Evolutionary conservation across 164 flowering plant genomes (phyloP), one percentile per base, ranked within the genome.

Genomic region (Tetrastigma voinierianum): DNA sequence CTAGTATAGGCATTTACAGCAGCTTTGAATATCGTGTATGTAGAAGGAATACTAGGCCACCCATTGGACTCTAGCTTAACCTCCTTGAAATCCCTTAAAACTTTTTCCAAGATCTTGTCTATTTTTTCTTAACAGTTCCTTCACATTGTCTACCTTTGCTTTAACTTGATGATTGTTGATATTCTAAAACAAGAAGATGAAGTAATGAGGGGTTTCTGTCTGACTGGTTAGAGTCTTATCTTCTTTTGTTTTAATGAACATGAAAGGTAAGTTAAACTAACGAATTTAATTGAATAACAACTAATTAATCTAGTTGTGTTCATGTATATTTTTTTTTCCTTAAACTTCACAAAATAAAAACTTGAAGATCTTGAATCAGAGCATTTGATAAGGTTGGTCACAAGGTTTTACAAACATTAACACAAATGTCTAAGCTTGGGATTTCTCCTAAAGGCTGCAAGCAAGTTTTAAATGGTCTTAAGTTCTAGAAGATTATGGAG

Each of bases 391-490:
- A n/a, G n/a, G n/a, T n/a, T n/a, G n/a, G n/a, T n/a, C n/a, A n/a
- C n/a, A n/a, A n/a, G 68, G 76, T 76, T 93, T 67, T 93, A 93
- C 82, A 93, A 87, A 80, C 80, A 85, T 76, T 89, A 70, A 90
- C 96, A 75, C 82, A 68, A 64, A 81, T 93, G 72, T 71, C 95
- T 58, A 93, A 87, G 81, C 88, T 89, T 56, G 72, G 76, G 24
- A 89, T 90, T 64, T 91, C 91, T 62, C 82, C 95, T 7, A 86
- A 79, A 76, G 89, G 93, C 62, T 83, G 76, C 77, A 86, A 84
- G 76, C 95, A 89, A 77, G 46, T 67, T 57, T 64, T 83, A 64
- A 95, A 95, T 1, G 82, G 88, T 40, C 65, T 60, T 16, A 75
- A 72, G 63, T 93, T 86, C 67, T 90, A 89, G 78, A 89, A 71